A percentile compares a stretch with the other conserved stretches of the same genome.
Conservation (phyloP, 2,329 filamentous ascomycete species). For the Aspergillus candidus region DNA sequence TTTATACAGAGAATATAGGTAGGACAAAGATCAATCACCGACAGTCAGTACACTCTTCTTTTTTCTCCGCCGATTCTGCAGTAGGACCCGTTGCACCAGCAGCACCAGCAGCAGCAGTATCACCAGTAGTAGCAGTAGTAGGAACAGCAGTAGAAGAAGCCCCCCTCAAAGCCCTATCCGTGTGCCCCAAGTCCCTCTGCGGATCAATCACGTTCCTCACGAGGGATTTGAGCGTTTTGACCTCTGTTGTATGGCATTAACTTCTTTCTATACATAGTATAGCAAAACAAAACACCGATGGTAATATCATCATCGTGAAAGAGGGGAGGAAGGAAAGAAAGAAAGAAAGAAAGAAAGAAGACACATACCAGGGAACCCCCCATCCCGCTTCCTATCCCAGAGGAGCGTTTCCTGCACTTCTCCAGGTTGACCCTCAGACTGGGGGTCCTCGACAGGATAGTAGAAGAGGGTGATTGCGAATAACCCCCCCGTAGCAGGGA, state of each 20-base stretch:
- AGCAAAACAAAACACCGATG: too few species aligned
- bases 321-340: conserved; percentile 3
- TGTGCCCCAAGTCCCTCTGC: conserved; percentile 70
- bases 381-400: conserved; percentile 83
- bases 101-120: too few species aligned
- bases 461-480: conserved; percentile 66
- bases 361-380: conserved; percentile 69
- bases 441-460: conserved; percentile 14
- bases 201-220: conserved; percentile 81
- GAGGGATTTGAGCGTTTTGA: conserved; percentile 80
- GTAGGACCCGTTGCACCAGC: too few species aligned
- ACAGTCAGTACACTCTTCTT: conserved; percentile 24
- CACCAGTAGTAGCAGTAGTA: too few species aligned
- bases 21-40: conserved; percentile 7
- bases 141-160: too few species aligned
- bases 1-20: too few species aligned
- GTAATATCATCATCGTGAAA: too few species aligned
- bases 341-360: conserved; percentile 1
- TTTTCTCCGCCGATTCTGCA: conserved; percentile 2
- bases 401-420: conserved; percentile 51
- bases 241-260: conserved; percentile 49
- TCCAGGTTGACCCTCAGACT: neutral
- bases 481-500: conserved; percentile 76
- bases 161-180: conserved; percentile 50
- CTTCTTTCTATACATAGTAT: too few species aligned